Evolutionary conservation across 805 yeast genomes (phyloP).

Genomic region (Metschnikowia lochheadii): DNA sequence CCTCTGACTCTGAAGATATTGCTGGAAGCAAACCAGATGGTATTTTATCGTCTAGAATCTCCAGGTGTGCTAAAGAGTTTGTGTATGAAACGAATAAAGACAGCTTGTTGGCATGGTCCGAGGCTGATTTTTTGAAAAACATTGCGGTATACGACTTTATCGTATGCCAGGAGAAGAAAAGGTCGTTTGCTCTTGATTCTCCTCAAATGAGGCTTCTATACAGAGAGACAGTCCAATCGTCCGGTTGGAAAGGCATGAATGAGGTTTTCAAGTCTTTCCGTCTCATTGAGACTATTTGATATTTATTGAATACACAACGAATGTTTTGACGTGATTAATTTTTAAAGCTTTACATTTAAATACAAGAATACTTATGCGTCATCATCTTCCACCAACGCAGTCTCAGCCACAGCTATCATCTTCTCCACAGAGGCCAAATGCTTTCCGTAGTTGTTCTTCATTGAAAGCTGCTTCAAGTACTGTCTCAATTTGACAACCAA

Average conservation of each 20-base stretch:
- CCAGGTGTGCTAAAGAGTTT: constrained; percentile 1
- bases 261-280: constrained; percentile 2
- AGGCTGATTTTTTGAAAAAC: constrained; percentile 12
- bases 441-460: constrained; percentile 67
- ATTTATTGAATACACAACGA: not conserved
- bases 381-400: constrained; percentile 41
- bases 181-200: constrained; percentile 8
- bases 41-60: constrained; percentile 4
- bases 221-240: constrained; percentile 4
- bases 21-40: constrained; percentile 3
- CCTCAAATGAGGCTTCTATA: constrained; percentile 9
- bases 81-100: constrained; percentile 1
- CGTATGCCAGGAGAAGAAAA: constrained; percentile 4
- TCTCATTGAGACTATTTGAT: constrained; percentile 2
- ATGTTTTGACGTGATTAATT: no score
- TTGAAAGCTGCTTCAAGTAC: constrained; percentile 67
- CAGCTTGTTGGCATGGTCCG: constrained; percentile 13
- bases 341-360: not conserved
- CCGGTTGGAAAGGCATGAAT: constrained; percentile 7
- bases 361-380: constrained; percentile 1
- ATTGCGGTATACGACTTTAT: constrained; percentile 13
- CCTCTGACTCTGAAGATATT: constrained; percentile 13
- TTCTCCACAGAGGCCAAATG: constrained; percentile 82
- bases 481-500: constrained; percentile 75
- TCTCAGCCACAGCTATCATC: constrained; percentile 54